Conservation (phyloP, 352 stramenopile genomes). For the Globisporangium paroecandrum region DNA sequence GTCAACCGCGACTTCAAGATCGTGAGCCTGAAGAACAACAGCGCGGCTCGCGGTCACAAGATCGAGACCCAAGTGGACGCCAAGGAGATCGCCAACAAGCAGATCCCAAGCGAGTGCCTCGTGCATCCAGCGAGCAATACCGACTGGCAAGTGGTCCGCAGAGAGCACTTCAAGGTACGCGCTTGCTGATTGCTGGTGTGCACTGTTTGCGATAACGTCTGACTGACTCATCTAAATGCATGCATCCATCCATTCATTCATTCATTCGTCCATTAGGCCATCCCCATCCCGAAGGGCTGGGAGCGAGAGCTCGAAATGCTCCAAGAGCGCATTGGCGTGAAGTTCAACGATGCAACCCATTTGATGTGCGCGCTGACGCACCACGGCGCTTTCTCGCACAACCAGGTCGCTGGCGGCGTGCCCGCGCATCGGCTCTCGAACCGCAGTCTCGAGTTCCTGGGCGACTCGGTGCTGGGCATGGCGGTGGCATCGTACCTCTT, state of each 20-base stretch:
- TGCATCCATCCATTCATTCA: neutral
- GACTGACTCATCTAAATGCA: neutral
- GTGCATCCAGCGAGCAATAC: conserved; percentile 27
- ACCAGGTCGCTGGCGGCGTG: conserved; percentile 35
- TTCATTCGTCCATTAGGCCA: conserved; percentile 20
- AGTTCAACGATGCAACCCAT: conserved; percentile 52
- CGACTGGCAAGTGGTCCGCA: conserved; percentile 51
- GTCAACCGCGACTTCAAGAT: conserved; percentile 9
- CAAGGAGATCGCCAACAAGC: conserved; percentile 20
- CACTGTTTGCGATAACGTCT: neutral
- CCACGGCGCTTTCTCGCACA: conserved; percentile 55
- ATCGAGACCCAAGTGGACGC: conserved; percentile 11
- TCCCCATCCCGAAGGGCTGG: conserved; percentile 48
- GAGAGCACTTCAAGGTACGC: conserved; percentile 42
- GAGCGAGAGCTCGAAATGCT: conserved; percentile 38
- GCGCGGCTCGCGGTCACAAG: conserved; percentile 6
- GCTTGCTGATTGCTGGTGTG: neutral
- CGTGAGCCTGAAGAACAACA: conserved; percentile 8
- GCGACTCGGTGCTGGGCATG: conserved; percentile 71
- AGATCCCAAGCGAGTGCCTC: conserved; percentile 22
- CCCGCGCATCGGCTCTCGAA: conserved; percentile 68
- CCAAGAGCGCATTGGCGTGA: conserved; percentile 54
- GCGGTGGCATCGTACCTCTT: conserved; percentile 66
- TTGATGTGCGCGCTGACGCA: conserved; percentile 74
- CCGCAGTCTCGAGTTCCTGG: conserved; percentile 79